A percentile compares a stretch with the other conserved stretches of the same genome.
These are phyloP conservation scores for Barnettozyma salicaria DNA, from an alignment of 805 yeast species.

Conservation along the genomic window DNA sequence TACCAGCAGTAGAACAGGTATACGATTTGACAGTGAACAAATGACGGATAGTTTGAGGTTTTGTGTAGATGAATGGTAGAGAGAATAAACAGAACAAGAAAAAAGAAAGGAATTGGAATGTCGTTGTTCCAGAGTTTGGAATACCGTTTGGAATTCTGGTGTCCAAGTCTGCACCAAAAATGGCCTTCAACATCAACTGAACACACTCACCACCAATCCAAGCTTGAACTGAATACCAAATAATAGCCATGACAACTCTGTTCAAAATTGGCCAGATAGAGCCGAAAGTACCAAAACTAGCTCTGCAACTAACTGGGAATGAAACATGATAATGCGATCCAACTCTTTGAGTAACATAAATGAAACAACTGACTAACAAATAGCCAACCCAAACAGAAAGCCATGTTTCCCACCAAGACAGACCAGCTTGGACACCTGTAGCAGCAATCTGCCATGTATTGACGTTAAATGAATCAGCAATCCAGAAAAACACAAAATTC, in stretches of 20 bases:
- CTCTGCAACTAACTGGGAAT: constrained; percentile 76
- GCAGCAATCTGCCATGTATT: constrained; percentile 91
- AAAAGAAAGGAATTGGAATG: constrained; percentile 68
- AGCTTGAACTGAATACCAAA: constrained; percentile 86
- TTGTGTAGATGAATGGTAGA: constrained; percentile 74
- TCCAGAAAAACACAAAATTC: constrained; percentile 76
- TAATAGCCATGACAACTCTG: constrained; percentile 79
- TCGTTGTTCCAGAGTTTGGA: constrained; percentile 53
- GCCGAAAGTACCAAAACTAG: constrained; percentile 84
- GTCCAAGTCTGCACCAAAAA: constrained; percentile 63
- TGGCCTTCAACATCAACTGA: constrained; percentile 65
- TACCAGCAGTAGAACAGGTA: constrained; percentile 76
- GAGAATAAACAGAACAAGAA: constrained; percentile 79
- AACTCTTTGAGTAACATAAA: constrained; percentile 65
- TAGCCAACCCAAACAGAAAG: constrained; percentile 85
- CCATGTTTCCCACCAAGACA: constrained; percentile 93
- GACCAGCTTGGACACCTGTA: constrained; percentile 70
- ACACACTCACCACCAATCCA: constrained; percentile 84
- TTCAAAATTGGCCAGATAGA: constrained; percentile 84
- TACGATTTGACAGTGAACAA: constrained; percentile 78
- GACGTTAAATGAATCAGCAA: constrained; percentile 84
- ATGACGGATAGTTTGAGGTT: constrained; percentile 78
- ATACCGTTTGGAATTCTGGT: constrained; percentile 59
- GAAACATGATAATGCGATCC: constrained; percentile 79
- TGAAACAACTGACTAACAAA: constrained; percentile 59